Evolutionary conservation across 2,329 filamentous ascomycete genomes (phyloP), one percentile per base, ranked within the genome.

Genomic region (Pseudogymnoascus verrucosus): DNA sequence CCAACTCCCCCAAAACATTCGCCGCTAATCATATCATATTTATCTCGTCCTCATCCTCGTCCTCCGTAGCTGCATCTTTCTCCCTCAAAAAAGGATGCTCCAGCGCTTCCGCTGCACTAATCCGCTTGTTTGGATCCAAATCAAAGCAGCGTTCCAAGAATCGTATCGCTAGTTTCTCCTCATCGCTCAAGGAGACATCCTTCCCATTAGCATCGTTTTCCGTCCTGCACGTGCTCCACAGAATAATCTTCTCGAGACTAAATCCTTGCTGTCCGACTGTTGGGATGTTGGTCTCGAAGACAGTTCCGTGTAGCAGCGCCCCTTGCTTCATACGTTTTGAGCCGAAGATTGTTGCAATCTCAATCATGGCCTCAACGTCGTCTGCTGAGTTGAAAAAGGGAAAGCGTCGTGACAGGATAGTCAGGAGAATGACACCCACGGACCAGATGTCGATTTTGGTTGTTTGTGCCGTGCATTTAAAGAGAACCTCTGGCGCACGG

Each of bases 381-480:
- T 99, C 95, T n/a, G 92, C 89, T 54, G 91, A 96, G 77, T 99
- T 97, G 82, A 99, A 99, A 77, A 99, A 99, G 1, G 95, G 95
- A 71, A 99, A 99, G 3, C 95, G 87, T 64, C 89, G 89, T 42
- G 90, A 93, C 12, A 99, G 80, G 67, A 99, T 89, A 0, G 95
- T 99, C n/a, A 99, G 81, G 2, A 99, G 82, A 63, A 99, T 96
- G n/a, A 99, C 93, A 44, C 95, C 95, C 0, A 89, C 93, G 23
- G 91, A 96, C 95, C 95, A 99, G 68, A 99, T 89, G 74, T 99
- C 95, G 69, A 99, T 95, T 69, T 93, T 89, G 47, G 90, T 93
- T 3, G 89, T 96, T 75, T 99, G 95, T 67, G 92, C 89, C 0
- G 93, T 97, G 77, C 95, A 99, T 76, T 99, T 99, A 77, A 98